phyloP scores from a whole-genome alignment of 805 yeast genomes.

The Ogataea saltuana region DNA sequence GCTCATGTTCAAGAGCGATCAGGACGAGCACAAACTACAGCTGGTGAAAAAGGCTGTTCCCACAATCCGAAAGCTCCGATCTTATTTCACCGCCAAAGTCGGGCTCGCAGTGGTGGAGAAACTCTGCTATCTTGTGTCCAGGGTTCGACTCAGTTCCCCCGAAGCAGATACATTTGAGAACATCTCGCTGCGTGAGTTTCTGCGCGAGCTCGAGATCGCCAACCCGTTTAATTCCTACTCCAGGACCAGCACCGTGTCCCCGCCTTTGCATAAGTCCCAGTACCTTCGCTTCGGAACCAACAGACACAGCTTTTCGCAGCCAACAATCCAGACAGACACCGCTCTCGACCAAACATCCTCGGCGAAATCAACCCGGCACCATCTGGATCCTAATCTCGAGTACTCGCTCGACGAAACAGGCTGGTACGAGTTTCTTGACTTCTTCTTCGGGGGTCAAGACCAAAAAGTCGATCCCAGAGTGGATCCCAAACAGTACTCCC shows the following conservation, averaged over 20 bases:
- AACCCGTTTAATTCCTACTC: slow-evolving; percentile 12
- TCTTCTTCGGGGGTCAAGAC: slow-evolving; percentile 23
- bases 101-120: slow-evolving; percentile 32
- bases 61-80: slow-evolving; percentile 17
- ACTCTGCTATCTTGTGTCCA: slow-evolving; percentile 23
- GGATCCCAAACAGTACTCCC: no score
- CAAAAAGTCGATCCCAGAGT: no score
- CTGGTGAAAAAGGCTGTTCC: slow-evolving; percentile 23
- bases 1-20: slow-evolving; percentile 27
- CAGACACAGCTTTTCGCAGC: not conserved
- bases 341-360: not conserved
- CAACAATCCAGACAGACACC: no score
- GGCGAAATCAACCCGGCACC: not conserved
- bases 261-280: slow-evolving; percentile 17
- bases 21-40: slow-evolving; percentile 22
- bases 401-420: slow-evolving; percentile 29
- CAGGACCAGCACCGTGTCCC: slow-evolving; percentile 8
- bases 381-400: slow-evolving; percentile 5
- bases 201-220: slow-evolving; percentile 22
- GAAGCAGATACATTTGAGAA: slow-evolving; percentile 20
- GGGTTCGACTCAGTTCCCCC: slow-evolving; percentile 16
- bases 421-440: slow-evolving; percentile 31
- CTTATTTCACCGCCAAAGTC: slow-evolving; percentile 28
- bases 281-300: slow-evolving; percentile 18
- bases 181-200: slow-evolving; percentile 22